These are phyloP conservation scores for Phaseolus coccineus DNA, from an alignment of 331 rosid genomes.

Conservation along the genomic window DNA sequence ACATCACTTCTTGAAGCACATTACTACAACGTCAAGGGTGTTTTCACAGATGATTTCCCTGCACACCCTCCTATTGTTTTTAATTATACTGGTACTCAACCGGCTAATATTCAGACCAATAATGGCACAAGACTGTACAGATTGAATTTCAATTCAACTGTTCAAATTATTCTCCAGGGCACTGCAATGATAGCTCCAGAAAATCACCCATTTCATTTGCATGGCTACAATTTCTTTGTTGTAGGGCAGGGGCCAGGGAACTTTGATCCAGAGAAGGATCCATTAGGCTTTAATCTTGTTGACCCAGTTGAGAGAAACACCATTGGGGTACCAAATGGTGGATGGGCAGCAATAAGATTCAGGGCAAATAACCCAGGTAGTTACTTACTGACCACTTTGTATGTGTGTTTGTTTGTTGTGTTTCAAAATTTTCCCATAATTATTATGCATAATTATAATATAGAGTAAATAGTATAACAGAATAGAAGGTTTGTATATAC, in stretches of 20 bases:
- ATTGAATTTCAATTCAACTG: constrained; percentile 58
- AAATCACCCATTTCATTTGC: constrained; percentile 73
- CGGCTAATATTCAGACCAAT: constrained; percentile 57
- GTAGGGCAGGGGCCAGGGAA: constrained; percentile 74
- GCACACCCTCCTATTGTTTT: constrained; percentile 60
- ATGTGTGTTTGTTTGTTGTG: background rate
- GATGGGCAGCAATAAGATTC: constrained; percentile 86
- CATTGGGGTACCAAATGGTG: constrained; percentile 64
- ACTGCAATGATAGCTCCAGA: constrained; percentile 74
- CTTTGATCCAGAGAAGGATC: constrained; percentile 63
- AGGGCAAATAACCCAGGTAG: constrained; percentile 78
- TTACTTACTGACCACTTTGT: background rate
- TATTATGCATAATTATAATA: background rate
- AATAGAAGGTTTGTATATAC: too few relatives aligned
- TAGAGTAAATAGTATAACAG: too few relatives aligned
- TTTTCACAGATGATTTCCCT: constrained; percentile 74
- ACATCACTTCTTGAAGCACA: constrained; percentile 76
- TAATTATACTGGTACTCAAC: constrained; percentile 68
- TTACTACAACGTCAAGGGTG: constrained; percentile 62
- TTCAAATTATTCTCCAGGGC: constrained; percentile 70
- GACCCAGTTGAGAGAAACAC: constrained; percentile 85
- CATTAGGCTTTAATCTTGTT: constrained; percentile 60
- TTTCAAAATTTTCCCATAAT: background rate
- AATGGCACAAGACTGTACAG: constrained; percentile 66
- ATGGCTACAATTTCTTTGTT: constrained; percentile 73